Evolutionary conservation across 2,329 filamentous ascomycete species (phyloP).

Genomic region (Trichoderma polysporum): DNA sequence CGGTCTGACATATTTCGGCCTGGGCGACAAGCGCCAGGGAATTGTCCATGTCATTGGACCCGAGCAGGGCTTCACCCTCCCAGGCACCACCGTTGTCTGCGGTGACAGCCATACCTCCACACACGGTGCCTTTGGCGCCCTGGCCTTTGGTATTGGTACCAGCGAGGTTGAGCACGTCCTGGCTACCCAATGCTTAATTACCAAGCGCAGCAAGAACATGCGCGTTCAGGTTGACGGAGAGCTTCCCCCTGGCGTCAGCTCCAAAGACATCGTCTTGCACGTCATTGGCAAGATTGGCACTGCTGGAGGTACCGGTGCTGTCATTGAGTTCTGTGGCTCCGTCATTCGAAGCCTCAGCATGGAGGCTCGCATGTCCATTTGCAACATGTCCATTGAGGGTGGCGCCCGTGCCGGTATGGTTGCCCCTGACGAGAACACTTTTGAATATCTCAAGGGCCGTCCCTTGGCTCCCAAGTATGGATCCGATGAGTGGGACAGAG

Average conservation of each 20-base stretch:
- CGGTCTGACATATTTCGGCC: constrained; percentile 93
- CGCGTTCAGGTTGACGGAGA: constrained; percentile 91
- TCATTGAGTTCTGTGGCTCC: constrained; percentile 97
- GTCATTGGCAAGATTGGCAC: constrained; percentile 93
- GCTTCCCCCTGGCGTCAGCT: constrained; percentile 85
- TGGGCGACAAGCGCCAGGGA: constrained; percentile 93
- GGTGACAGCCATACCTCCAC: constrained; percentile 98
- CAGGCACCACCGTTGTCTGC: constrained; percentile 94
- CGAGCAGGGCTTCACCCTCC: constrained; percentile 97
- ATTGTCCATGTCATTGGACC: constrained; percentile 98
- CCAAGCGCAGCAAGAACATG: constrained; percentile 98
- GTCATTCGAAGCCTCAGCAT: constrained; percentile 88
- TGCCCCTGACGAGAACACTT: constrained; percentile 89
- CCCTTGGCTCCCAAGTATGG: constrained; percentile 84
- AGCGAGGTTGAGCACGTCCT: constrained; percentile 98
- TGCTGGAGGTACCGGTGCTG: constrained; percentile 87
- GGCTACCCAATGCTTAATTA: constrained; percentile 92
- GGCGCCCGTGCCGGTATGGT: constrained; percentile 96
- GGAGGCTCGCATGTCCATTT: constrained; percentile 98
- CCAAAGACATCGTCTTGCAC: constrained; percentile 92
- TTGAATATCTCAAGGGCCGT: constrained; percentile 89
- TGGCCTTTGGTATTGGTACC: constrained; percentile 96
- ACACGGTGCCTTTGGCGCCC: constrained; percentile 91
- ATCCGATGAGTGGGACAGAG: constrained; percentile 86
- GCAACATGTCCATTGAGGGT: constrained; percentile 98